Evolutionary conservation across 2,329 filamentous ascomycete species (phyloP).

Genomic region (Calonectria naviculata): DNA sequence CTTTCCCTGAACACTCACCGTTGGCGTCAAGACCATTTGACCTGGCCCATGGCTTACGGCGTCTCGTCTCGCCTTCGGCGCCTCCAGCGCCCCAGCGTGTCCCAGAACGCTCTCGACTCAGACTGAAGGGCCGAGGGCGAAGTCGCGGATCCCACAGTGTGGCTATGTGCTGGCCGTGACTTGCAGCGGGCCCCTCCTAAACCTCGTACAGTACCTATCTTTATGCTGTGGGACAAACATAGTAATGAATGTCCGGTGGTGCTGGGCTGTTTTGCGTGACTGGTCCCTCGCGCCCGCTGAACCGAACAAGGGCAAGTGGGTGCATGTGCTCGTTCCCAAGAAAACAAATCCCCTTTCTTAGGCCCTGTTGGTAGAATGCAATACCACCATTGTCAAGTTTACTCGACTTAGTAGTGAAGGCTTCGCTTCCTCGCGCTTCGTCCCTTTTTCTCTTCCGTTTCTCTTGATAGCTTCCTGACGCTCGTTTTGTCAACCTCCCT

Average conservation of each 20-base stretch:
- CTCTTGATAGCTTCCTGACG: slow-evolving; percentile 31
- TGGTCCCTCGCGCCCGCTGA: slow-evolving; percentile 23
- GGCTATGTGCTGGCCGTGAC: slow-evolving; percentile 33
- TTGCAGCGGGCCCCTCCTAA: slow-evolving; percentile 1
- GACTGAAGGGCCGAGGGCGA: not conserved
- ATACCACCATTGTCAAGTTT: slow-evolving; percentile 34
- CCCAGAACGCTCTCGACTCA: slow-evolving; percentile 11
- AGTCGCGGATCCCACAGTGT: slow-evolving; percentile 13
- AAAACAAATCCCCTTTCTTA: slow-evolving; percentile 46
- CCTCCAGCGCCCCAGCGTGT: slow-evolving; percentile 4
- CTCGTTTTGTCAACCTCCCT: slow-evolving; percentile 38
- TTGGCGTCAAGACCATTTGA: not conserved
- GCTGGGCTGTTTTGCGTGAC: slow-evolving; percentile 29
- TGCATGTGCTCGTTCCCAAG: slow-evolving; percentile 38
- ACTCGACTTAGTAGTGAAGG: slow-evolving; percentile 34
- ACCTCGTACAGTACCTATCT: slow-evolving; percentile 19
- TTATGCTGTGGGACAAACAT: slow-evolving; percentile 40
- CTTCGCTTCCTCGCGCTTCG: slow-evolving; percentile 29
- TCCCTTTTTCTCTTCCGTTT: slow-evolving; percentile 25
- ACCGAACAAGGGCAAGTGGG: slow-evolving; percentile 11
- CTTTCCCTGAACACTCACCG: too few relatives aligned
- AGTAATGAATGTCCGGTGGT: slow-evolving; percentile 33
- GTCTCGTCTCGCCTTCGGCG: not conserved
- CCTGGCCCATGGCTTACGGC: not conserved
- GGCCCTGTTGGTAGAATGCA: slow-evolving; percentile 31